Evolutionary conservation across 108 stramenopile genomes (phyloP).

Genomic region (Fragilariopsis cylindrus): DNA sequence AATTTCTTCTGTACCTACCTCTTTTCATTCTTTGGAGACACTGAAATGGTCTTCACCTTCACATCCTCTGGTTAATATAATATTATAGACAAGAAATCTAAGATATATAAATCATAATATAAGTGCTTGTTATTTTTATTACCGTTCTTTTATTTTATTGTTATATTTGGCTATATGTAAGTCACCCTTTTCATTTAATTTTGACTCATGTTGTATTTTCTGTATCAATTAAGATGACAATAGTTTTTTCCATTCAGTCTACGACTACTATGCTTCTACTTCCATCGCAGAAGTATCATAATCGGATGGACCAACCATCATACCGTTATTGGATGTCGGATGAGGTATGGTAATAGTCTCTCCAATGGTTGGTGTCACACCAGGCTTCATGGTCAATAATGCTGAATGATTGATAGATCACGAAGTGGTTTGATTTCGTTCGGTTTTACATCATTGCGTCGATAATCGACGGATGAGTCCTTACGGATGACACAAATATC

Average conservation of each 20-base stretch:
- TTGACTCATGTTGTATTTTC: no score
- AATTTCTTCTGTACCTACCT: no score
- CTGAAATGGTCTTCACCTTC: no score
- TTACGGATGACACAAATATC: conserved; percentile 94
- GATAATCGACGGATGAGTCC: conserved; percentile 66
- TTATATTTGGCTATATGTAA: no score
- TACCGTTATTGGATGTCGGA: conserved; percentile 46
- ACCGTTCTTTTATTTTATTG: no score
- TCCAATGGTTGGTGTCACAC: conserved; percentile 79
- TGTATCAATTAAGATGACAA: no score
- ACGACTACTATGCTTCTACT: conserved; percentile 21
- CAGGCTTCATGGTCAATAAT: conserved; percentile 62
- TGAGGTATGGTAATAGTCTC: conserved; percentile 48
- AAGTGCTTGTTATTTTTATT: no score
- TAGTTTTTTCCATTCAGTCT: neutral
- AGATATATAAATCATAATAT: no score
- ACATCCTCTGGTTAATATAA: no score
- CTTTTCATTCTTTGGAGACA: no score
- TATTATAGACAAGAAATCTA: no score
- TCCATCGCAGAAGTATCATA: conserved; percentile 46
- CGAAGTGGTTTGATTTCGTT: conserved; percentile 75
- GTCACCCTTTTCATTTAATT: no score
- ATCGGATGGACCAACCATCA: conserved; percentile 40
- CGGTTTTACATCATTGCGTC: conserved; percentile 75
- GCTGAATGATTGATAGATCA: conserved; percentile 56